A percentile compares a stretch with the other conserved stretches of the same genome.
phyloP scores from a whole-genome alignment of 2,329 filamentous ascomycete genomes.

The Penicillium expansum region DNA sequence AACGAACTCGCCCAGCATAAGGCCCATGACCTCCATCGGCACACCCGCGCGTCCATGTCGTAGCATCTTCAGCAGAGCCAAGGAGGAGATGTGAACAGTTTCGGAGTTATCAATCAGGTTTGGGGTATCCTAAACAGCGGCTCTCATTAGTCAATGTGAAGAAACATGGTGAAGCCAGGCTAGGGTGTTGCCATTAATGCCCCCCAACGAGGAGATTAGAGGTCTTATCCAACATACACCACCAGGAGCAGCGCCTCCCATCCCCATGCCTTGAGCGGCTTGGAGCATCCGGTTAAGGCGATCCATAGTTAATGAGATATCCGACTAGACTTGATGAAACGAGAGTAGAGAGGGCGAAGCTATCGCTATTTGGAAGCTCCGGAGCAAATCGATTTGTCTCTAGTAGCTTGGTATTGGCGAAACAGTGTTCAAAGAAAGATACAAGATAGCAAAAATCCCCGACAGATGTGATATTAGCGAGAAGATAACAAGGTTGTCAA shows the following conservation, averaged over 20 bases:
- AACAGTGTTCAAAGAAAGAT: neutral
- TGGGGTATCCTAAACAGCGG: conserved; percentile 67
- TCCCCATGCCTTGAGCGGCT: conserved; percentile 62
- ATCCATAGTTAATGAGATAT: conserved; percentile 65
- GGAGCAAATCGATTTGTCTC: conserved; percentile 12
- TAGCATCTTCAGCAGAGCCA: conserved; percentile 97
- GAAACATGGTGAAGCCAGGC: neutral
- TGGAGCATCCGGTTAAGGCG: conserved; percentile 86
- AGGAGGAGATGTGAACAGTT: conserved; percentile 97
- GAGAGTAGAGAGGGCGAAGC: conserved; percentile 23
- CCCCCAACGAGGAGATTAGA: conserved; percentile 7
- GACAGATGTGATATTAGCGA: conserved; percentile 4
- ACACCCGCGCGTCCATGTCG: conserved; percentile 95
- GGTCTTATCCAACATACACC: conserved; percentile 35
- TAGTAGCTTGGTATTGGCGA: neutral
- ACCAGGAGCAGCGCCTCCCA: conserved; percentile 38
- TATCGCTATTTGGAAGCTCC: conserved; percentile 33
- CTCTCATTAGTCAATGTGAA: neutral
- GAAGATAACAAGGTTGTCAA: conserved; percentile 8
- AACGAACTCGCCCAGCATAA: conserved; percentile 98
- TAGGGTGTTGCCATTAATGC: conserved; percentile 1
- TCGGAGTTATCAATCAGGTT: conserved; percentile 98
- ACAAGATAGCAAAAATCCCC: neutral
- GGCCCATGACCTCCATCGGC: conserved; percentile 99
- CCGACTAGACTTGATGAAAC: conserved; percentile 17